phyloP scores from a whole-genome alignment of 306 rosid genomes.

The Fragaria ananassa region DNA sequence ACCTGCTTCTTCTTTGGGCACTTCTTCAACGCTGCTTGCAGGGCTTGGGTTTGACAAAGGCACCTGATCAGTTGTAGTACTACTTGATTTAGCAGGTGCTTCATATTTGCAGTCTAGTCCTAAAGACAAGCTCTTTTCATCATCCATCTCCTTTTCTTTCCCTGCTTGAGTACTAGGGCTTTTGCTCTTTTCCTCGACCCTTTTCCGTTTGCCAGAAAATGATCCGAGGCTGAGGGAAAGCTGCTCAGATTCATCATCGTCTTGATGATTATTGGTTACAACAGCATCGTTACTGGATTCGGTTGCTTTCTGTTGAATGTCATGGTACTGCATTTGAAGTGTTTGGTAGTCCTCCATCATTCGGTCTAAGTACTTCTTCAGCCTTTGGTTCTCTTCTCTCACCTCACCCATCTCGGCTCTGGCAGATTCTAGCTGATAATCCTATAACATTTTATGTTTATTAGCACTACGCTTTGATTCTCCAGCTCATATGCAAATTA shows the following conservation, averaged over 20 bases:
- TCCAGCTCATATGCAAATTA: neutral
- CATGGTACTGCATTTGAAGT: constrained; percentile 57
- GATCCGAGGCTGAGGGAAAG: constrained; percentile 78
- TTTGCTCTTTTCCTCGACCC: constrained; percentile 34
- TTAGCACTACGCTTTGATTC: neutral
- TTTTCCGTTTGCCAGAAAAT: constrained; percentile 32
- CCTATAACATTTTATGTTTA: neutral
- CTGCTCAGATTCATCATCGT: constrained; percentile 47
- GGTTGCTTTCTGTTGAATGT: constrained; percentile 39
- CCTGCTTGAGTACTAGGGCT: constrained; percentile 7
- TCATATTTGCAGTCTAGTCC: constrained; percentile 65
- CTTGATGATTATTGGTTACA: constrained; percentile 18
- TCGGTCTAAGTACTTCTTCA: constrained; percentile 51
- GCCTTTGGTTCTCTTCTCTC: constrained; percentile 69
- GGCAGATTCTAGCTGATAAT: constrained; percentile 54
- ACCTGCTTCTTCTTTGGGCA: constrained; percentile 48
- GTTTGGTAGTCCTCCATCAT: constrained; percentile 63
- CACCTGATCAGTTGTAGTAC: constrained; percentile 26
- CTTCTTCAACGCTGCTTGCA: constrained; percentile 45
- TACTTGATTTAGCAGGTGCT: constrained; percentile 38
- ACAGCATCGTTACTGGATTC: constrained; percentile 18
- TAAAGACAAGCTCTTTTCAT: constrained; percentile 46
- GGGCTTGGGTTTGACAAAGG: constrained; percentile 44
- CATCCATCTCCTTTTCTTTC: constrained; percentile 23
- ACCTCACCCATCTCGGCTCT: constrained; percentile 70